A percentile compares a stretch with the other conserved stretches of the same genome.
These are phyloP conservation scores for Ochetophila trinervis DNA, from an alignment of 306 rosid species.

Conservation along the genomic window DNA sequence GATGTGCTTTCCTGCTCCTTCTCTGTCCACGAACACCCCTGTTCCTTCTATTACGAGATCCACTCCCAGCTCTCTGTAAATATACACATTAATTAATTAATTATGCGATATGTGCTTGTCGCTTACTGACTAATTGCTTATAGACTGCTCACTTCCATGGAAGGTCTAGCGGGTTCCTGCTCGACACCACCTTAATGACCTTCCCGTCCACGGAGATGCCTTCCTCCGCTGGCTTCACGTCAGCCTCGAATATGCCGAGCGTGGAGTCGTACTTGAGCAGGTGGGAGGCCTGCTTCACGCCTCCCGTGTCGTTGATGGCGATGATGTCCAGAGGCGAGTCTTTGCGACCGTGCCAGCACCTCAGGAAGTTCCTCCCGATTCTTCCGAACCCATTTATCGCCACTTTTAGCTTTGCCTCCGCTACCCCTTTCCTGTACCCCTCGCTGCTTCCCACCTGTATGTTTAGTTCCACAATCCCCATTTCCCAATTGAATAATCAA, in stretches of 20 bases:
- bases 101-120: no score
- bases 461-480: neutral
- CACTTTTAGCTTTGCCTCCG: slow-evolving; percentile 83
- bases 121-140: no score
- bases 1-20: slow-evolving; percentile 95
- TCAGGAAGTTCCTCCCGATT: slow-evolving; percentile 91
- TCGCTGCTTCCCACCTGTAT: slow-evolving; percentile 66
- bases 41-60: slow-evolving; percentile 98
- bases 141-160: slow-evolving; percentile 85
- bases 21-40: slow-evolving; percentile 94
- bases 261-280: slow-evolving; percentile 97
- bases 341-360: slow-evolving; percentile 98
- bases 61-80: slow-evolving; percentile 66
- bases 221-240: slow-evolving; percentile 77
- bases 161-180: slow-evolving; percentile 73
- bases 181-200: slow-evolving; percentile 76
- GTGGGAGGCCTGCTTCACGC: slow-evolving; percentile 97
- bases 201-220: slow-evolving; percentile 85
- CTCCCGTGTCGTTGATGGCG: slow-evolving; percentile 95
- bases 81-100: neutral
- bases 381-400: slow-evolving; percentile 97
- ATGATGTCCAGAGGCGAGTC: slow-evolving; percentile 91
- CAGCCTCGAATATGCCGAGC: slow-evolving; percentile 91
- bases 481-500: no score
- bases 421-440: slow-evolving; percentile 60